phyloP scores from a whole-genome alignment of 106 monocot species.

The Amphibolis antarctica region DNA sequence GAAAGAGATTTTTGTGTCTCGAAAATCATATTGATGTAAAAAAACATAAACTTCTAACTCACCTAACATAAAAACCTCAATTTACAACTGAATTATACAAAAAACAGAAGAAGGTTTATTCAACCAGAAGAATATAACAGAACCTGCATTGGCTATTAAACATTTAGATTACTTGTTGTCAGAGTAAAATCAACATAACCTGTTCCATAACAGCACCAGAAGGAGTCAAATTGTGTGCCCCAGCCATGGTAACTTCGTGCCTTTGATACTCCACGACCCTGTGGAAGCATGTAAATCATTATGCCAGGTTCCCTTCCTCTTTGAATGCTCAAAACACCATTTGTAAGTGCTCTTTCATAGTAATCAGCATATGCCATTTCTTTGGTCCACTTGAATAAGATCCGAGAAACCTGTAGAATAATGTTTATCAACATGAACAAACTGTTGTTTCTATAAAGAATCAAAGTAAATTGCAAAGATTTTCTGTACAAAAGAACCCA shows the following conservation, averaged over 20 bases:
- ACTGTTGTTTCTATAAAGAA: neutral
- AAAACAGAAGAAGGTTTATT: too few species aligned
- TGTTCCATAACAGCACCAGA: constrained; percentile 99
- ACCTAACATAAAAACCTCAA: too few species aligned
- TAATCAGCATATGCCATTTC: constrained; percentile 84
- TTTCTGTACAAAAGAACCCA: too few species aligned
- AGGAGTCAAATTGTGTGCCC: constrained; percentile 72
- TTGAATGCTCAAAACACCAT: constrained; percentile 93
- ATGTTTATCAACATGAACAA: neutral
- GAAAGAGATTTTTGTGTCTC: too few species aligned
- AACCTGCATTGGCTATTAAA: too few species aligned
- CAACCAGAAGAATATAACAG: too few species aligned
- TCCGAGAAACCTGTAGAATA: constrained; percentile 65
- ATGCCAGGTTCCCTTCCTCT: constrained; percentile 86
- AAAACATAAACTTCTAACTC: too few species aligned
- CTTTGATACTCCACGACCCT: constrained; percentile 65
- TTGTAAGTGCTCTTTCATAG: constrained; percentile 83
- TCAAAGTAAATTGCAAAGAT: too few species aligned
- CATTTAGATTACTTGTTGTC: too few species aligned
- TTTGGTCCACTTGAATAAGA: constrained; percentile 91
- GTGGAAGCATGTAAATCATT: constrained; percentile 98
- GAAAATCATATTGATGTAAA: too few species aligned
- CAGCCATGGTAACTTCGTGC: constrained; percentile 70
- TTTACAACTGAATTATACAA: too few species aligned
- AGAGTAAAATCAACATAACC: constrained; percentile 22